A percentile compares a stretch with the other conserved stretches of the same genome.
Evolutionary conservation across 2,329 filamentous ascomycete species (phyloP).

Genomic region (Neurospora sp.): DNA sequence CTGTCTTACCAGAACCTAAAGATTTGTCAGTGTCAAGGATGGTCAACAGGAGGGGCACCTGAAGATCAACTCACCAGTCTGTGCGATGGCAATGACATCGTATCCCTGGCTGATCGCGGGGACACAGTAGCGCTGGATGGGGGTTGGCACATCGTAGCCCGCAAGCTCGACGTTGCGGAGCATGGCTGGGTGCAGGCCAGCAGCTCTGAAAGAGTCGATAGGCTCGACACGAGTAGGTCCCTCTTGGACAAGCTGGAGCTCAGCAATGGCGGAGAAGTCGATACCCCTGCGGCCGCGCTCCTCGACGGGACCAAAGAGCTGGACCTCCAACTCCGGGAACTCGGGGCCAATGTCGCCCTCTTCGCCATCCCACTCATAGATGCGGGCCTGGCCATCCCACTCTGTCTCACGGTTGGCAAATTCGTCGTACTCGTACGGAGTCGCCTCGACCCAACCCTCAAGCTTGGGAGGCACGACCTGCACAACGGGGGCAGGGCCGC

Average conservation of each 20-base stretch:
- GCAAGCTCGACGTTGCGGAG: constrained; percentile 65
- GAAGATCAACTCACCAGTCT: constrained; percentile 63
- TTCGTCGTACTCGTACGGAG: constrained; percentile 39
- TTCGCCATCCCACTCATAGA: constrained; percentile 81
- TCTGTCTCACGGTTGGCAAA: constrained; percentile 16
- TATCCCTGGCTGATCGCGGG: constrained; percentile 67
- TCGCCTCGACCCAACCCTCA: constrained; percentile 35
- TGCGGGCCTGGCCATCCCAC: constrained; percentile 46
- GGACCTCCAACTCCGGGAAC: constrained; percentile 58
- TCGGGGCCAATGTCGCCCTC: constrained; percentile 75
- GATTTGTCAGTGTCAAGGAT: constrained; percentile 1
- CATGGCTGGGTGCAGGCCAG: constrained; percentile 79
- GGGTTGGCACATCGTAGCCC: constrained; percentile 65
- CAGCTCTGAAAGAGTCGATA: constrained; percentile 55
- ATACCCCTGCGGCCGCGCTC: constrained; percentile 44
- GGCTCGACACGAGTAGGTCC: constrained; percentile 41
- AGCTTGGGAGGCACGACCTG: constrained; percentile 16
- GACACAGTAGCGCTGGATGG: constrained; percentile 78
- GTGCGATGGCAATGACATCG: constrained; percentile 82
- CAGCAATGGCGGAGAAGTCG: constrained; percentile 51
- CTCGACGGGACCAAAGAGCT: constrained; percentile 58
- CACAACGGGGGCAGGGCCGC: constrained; percentile 10
- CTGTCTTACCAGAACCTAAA: constrained; percentile 90
- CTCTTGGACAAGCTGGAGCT: constrained; percentile 49
- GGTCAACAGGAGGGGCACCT: neutral